phyloP scores from a whole-genome alignment of 140 eudicot genomes.

The Senecio squalidus region DNA sequence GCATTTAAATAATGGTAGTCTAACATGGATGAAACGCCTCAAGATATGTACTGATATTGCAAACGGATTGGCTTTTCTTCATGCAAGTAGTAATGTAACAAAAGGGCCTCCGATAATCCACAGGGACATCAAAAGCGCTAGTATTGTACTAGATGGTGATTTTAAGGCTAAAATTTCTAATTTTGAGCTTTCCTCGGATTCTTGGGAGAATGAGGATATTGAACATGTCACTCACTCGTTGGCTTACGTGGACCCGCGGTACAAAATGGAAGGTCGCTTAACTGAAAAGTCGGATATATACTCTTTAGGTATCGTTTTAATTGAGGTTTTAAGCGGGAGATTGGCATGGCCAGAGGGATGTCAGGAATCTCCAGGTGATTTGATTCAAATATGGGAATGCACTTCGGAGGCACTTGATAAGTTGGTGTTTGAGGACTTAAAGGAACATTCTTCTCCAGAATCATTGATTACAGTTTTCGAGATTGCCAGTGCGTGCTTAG shows the following conservation, averaged over 20 bases:
- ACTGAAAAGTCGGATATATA: conserved; percentile 7
- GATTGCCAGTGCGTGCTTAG: neutral
- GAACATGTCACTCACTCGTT: conserved; percentile 1
- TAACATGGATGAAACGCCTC: conserved; percentile 9
- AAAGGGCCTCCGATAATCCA: neutral
- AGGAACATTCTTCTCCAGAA: neutral
- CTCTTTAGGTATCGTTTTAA: conserved; percentile 4
- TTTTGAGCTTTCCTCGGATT: neutral
- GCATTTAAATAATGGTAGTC: neutral
- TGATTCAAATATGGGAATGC: neutral
- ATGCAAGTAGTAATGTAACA: no score
- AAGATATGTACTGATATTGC: conserved; percentile 4
- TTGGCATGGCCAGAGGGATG: no score
- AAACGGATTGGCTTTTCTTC: neutral
- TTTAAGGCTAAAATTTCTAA: conserved; percentile 5
- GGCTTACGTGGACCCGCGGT: conserved; percentile 7
- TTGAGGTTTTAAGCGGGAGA: conserved; percentile 5
- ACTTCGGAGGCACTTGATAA: neutral
- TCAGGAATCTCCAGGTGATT: neutral
- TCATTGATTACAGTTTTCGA: neutral
- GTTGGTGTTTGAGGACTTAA: conserved; percentile 7
- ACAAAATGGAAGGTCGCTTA: neutral
- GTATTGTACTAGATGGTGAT: neutral
- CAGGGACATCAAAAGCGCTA: neutral
- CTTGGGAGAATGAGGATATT: neutral